These are phyloP conservation scores for Chamaecyparis obtusa DNA, from an alignment of 75 land plant species.

Conservation along the genomic window DNA sequence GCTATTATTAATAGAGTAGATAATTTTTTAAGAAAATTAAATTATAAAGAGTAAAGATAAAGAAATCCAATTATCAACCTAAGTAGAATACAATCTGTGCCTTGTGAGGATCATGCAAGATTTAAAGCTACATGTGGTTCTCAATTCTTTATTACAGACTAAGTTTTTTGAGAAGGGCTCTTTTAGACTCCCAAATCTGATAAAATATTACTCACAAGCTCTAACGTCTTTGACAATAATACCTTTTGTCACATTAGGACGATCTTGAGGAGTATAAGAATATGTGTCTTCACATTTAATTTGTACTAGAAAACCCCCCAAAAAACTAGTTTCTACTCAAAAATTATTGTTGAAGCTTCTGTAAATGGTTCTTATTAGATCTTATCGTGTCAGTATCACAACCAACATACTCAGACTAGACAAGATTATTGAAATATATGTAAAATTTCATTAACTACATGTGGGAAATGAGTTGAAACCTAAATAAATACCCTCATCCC, in stretches of 20 bases:
- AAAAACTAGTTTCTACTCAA: not conserved
- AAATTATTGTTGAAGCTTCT: not conserved
- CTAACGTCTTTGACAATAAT: conserved; percentile 14
- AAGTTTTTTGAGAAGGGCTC: not conserved
- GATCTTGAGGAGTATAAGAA: conserved; percentile 91
- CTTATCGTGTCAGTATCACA: not conserved
- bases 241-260: conserved; percentile 99
- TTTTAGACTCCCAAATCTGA: not conserved
- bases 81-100: conserved; percentile 89
- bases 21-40: not conserved
- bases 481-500: too few relatives aligned
- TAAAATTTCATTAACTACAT: not conserved
- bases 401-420: not conserved
- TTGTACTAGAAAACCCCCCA: conserved; percentile 32
- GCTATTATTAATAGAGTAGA: too few relatives aligned
- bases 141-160: conserved; percentile 60
- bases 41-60: not conserved
- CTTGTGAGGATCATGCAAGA: conserved; percentile 90
- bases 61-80: conserved; percentile 38
- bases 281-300: conserved; percentile 95
- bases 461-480: not conserved
- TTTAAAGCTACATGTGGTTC: conserved; percentile 97
- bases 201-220: not conserved
- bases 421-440: not conserved
- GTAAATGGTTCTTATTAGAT: conserved; percentile 2